A percentile compares a stretch with the other conserved stretches of the same genome.
These are phyloP conservation scores for Dactylellina sp. DNA, from an alignment of 2,329 filamentous ascomycete genomes.

Conservation along the genomic window DNA sequence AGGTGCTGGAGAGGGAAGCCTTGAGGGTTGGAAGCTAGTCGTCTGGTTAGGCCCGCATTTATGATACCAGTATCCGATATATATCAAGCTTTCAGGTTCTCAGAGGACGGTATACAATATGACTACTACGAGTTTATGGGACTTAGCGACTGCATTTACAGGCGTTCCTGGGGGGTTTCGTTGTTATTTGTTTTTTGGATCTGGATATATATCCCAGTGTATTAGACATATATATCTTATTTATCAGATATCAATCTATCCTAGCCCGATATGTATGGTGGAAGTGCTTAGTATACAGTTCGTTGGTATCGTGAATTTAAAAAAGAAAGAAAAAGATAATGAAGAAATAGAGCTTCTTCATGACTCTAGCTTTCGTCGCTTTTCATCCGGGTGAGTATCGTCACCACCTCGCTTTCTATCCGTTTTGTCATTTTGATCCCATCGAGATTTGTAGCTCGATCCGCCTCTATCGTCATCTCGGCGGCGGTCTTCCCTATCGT, in stretches of 20 bases:
- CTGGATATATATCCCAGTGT: constrained; percentile 18
- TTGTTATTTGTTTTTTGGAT: constrained; percentile 1
- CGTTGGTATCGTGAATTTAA: constrained; percentile 14
- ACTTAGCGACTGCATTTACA: constrained; percentile 53
- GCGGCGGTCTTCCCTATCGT: constrained; percentile 46
- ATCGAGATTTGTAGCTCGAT: constrained; percentile 32
- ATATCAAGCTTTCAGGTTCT: background rate
- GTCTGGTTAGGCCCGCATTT: background rate
- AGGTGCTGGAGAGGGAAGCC: constrained; percentile 90
- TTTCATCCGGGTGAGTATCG: constrained; percentile 46
- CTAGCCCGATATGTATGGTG: background rate
- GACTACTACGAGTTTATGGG: constrained; percentile 16
- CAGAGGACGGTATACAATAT: background rate
- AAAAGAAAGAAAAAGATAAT: too few relatives aligned
- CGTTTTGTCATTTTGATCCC: constrained; percentile 38
- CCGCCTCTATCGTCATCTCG: constrained; percentile 28
- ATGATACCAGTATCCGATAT: constrained; percentile 2
- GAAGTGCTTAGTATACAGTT: constrained; percentile 20
- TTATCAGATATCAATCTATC: background rate
- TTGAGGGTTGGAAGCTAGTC: constrained; percentile 73
- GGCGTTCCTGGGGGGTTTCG: constrained; percentile 43
- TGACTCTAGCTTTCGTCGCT: constrained; percentile 52
- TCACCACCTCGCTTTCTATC: constrained; percentile 43
- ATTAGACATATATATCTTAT: constrained; percentile 20
- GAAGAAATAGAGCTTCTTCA: background rate